Percentiles rank a stretch among this genome's conserved stretches.
These are phyloP conservation scores for Salix brachista DNA, from an alignment of 345 rosid genomes.

Conservation along the genomic window DNA sequence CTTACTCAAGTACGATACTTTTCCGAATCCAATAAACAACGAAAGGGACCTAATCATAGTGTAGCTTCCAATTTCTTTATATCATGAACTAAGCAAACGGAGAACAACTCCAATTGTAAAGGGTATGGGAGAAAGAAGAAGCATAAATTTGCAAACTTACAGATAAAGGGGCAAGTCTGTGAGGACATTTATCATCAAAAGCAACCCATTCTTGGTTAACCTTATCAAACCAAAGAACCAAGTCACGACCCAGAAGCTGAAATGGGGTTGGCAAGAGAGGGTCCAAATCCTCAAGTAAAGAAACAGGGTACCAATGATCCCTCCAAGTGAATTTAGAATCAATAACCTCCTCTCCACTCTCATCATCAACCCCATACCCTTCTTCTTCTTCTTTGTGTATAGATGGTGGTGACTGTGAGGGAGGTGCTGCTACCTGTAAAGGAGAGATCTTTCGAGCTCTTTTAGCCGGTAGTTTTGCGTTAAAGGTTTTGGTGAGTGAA, in stretches of 20 bases:
- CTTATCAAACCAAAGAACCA: slow-evolving; percentile 86
- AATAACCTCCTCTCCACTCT: slow-evolving; percentile 45
- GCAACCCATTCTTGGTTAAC: slow-evolving; percentile 69
- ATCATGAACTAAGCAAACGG: background rate
- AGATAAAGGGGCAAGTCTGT: slow-evolving; percentile 90
- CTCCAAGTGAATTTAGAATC: slow-evolving; percentile 75
- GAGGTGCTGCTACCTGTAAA: slow-evolving; percentile 59
- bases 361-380: slow-evolving; percentile 40
- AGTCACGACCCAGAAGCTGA: slow-evolving; percentile 89
- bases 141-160: slow-evolving; percentile 36
- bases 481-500: slow-evolving; percentile 20
- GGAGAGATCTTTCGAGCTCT: slow-evolving; percentile 19
- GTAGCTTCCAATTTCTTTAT: background rate
- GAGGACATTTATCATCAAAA: slow-evolving; percentile 92
- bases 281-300: slow-evolving; percentile 83
- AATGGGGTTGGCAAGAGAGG: slow-evolving; percentile 68
- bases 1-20: background rate
- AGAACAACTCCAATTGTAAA: background rate
- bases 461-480: background rate
- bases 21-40: background rate
- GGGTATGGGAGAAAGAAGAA: background rate
- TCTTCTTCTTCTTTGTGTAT: slow-evolving; percentile 27
- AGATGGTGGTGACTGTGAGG: slow-evolving; percentile 30
- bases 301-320: slow-evolving; percentile 98
- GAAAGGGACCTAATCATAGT: background rate